phyloP scores from a whole-genome alignment of 495 filamentous ascomycete species.

The Hyaloscypha hepaticicola region DNA sequence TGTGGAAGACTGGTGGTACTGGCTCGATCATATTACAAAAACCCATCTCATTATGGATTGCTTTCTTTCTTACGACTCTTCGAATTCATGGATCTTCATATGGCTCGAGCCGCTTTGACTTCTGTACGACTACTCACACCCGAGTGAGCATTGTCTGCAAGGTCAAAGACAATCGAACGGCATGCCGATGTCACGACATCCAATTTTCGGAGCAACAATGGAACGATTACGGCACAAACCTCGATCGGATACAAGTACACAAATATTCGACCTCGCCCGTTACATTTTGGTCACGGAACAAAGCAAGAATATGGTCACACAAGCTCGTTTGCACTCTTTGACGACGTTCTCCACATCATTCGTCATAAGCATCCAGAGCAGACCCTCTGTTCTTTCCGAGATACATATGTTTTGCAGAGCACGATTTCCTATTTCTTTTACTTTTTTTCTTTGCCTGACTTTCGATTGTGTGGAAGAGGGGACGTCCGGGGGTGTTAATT shows the following conservation, averaged over 20 bases:
- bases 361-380: conserved; percentile 30
- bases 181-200: conserved; percentile 34
- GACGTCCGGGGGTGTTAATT: conserved; percentile 29
- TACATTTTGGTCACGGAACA: conserved; percentile 28
- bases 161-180: conserved; percentile 32
- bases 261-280: conserved; percentile 21
- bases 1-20: conserved; percentile 23
- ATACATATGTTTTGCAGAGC: conserved; percentile 30
- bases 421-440: conserved; percentile 27
- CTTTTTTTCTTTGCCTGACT: conserved; percentile 24
- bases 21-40: conserved; percentile 20
- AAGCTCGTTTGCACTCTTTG: conserved; percentile 30
- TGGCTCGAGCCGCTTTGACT: conserved; percentile 34
- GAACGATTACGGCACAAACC: conserved; percentile 17
- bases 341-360: conserved; percentile 13
- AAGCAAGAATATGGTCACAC: conserved; percentile 29
- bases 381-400: conserved; percentile 28
- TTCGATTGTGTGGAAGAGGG: conserved; percentile 23
- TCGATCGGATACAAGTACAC: conserved; percentile 9
- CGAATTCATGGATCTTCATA: conserved; percentile 28
- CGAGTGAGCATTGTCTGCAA: conserved; percentile 23
- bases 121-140: conserved; percentile 26
- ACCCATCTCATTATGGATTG: conserved; percentile 31
- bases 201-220: conserved; percentile 26
- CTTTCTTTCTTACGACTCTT: conserved; percentile 30